phyloP scores from a whole-genome alignment of 2,329 filamentous ascomycete species.

The Dothistroma septosporum region DNA sequence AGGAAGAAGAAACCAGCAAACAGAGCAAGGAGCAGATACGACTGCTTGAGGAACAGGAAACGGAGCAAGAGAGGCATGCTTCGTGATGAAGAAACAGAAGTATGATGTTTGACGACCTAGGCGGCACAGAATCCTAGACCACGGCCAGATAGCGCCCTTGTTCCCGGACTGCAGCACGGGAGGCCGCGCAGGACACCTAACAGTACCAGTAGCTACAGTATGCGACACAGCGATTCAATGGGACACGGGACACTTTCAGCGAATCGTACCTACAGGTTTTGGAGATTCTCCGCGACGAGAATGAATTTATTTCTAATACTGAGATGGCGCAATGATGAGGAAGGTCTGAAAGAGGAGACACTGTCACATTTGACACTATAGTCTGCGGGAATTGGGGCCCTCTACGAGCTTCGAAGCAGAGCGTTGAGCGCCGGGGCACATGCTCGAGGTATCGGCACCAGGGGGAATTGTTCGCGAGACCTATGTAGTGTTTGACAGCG shows the following conservation, averaged over 20 bases:
- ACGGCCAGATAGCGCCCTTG: neutral
- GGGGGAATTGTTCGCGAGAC: too few relatives aligned
- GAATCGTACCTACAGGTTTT: neutral
- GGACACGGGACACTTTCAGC: neutral
- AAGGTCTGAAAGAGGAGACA: too few relatives aligned
- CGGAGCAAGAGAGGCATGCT: conserved; percentile 2
- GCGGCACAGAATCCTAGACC: neutral
- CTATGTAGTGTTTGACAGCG: too few relatives aligned
- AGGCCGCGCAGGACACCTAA: neutral
- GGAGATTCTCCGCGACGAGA: too few relatives aligned
- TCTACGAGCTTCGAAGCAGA: too few relatives aligned
- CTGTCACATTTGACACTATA: too few relatives aligned
- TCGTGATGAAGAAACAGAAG: neutral
- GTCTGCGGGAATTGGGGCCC: too few relatives aligned
- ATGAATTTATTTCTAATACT: too few relatives aligned
- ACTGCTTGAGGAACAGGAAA: conserved; percentile 26
- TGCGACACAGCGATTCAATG: neutral
- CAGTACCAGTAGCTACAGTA: neutral
- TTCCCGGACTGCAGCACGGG: neutral
- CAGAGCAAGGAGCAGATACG: conserved; percentile 34
- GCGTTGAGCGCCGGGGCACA: too few relatives aligned
- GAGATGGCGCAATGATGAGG: too few relatives aligned
- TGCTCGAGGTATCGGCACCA: too few relatives aligned
- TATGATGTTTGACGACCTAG: neutral
- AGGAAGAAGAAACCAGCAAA: conserved; percentile 31